Conservation (phyloP, 2,329 filamentous ascomycete species). For the Sarocladium oryzae region DNA sequence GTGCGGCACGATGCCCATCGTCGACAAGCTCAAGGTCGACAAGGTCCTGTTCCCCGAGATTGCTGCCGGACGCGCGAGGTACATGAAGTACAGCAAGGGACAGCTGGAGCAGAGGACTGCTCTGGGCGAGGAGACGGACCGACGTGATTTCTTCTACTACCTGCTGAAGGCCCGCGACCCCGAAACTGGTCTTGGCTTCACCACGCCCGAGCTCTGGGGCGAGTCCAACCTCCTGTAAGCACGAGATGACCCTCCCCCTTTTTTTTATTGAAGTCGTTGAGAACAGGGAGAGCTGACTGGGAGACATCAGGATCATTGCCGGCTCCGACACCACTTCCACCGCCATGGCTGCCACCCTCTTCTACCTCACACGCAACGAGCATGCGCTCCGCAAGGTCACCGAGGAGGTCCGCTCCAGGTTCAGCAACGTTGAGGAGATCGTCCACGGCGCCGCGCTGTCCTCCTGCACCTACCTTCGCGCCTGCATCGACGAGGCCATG, state of each 20-base stretch:
- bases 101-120: slow-evolving; percentile 62
- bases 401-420: slow-evolving; percentile 46
- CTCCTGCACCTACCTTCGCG: slow-evolving; percentile 52
- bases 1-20: slow-evolving; percentile 66
- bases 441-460: slow-evolving; percentile 42
- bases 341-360: slow-evolving; percentile 55
- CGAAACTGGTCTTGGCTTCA: slow-evolving; percentile 62
- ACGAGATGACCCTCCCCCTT: no score
- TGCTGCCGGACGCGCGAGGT: slow-evolving; percentile 58
- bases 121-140: slow-evolving; percentile 57
- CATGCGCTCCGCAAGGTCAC: slow-evolving; percentile 39
- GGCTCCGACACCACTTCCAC: slow-evolving; percentile 68
- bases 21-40: slow-evolving; percentile 60
- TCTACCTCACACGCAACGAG: slow-evolving; percentile 51
- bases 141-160: slow-evolving; percentile 72
- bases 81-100: slow-evolving; percentile 63
- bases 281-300: background rate
- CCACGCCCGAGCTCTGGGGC: slow-evolving; percentile 60
- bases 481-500: slow-evolving; percentile 61
- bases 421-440: slow-evolving; percentile 48
- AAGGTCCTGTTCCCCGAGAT: slow-evolving; percentile 62
- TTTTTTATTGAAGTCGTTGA: no score
- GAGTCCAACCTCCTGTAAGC: slow-evolving; percentile 61
- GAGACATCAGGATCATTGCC: background rate
- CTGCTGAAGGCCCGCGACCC: slow-evolving; percentile 65